Evolutionary conservation across 768 basidiomycete genomes (phyloP).

Genomic region (Serpula lacrymans): DNA sequence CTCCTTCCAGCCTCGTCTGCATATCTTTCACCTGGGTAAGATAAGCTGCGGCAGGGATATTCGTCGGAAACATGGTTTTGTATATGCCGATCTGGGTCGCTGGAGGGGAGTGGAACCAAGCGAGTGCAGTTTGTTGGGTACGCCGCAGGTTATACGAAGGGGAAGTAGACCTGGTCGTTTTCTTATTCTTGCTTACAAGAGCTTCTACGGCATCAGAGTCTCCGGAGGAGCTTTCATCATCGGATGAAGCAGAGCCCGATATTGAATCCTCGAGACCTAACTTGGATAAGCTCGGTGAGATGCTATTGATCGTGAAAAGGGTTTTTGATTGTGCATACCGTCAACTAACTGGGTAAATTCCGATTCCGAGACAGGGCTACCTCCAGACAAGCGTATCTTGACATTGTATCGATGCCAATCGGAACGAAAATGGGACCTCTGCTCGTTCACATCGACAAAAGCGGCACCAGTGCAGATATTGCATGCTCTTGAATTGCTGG

Average conservation of each 20-base stretch:
- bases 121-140: slow-evolving; percentile 60
- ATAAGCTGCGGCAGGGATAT: slow-evolving; percentile 40
- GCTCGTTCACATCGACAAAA: slow-evolving; percentile 77
- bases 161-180: slow-evolving; percentile 42
- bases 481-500: slow-evolving; percentile 49
- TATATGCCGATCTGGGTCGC: slow-evolving; percentile 91
- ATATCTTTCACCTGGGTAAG: slow-evolving; percentile 61
- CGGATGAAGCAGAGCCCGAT: slow-evolving; percentile 82
- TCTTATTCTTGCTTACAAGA: slow-evolving; percentile 62
- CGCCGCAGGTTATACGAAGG: slow-evolving; percentile 37
- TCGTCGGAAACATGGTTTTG: slow-evolving; percentile 62
- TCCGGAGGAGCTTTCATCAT: slow-evolving; percentile 49
- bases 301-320: slow-evolving; percentile 2
- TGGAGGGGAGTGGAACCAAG: slow-evolving; percentile 89
- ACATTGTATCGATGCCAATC: slow-evolving; percentile 99
- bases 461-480: slow-evolving; percentile 66
- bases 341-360: slow-evolving; percentile 79
- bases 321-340: no score
- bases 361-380: slow-evolving; percentile 59
- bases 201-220: slow-evolving; percentile 66
- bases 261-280: slow-evolving; percentile 81
- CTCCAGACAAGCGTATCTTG: slow-evolving; percentile 69
- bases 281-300: neutral
- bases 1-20: slow-evolving; percentile 52
- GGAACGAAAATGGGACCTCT: slow-evolving; percentile 82